Base-by-base conservation (phyloP, 2,329 filamentous ascomycete species). In the Stromatinia cepivora region DNA sequence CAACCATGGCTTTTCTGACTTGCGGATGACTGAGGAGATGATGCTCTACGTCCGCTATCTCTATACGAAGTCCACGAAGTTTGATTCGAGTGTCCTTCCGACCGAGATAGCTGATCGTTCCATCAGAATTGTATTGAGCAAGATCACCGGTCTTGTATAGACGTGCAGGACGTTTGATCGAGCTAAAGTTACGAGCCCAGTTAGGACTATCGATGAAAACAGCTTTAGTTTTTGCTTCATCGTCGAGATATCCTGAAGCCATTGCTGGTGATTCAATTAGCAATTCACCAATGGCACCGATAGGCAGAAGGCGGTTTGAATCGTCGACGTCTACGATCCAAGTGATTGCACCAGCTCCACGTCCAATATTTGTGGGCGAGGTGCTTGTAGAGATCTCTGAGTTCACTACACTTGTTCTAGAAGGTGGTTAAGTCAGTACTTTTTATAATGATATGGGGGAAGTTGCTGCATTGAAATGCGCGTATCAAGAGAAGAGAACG, bases 101-200 rank as follows among this genome's bases (percentile, higher is more conserved):
- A 20, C 52, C 61, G 4, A 64, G 52, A 8, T 57, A 66, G 7
- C 36, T 52, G n/a, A 69, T 66, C 22, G 42, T 69, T n/a, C 67
- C 61, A 36, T 69, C 67, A 8, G 53, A 28, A 34, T 57, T 66
- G 17, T 69, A 85, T 48, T 87, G 72, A 8, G 77, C 77, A 31
- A 79, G 70, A 53, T 79, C 79, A 9, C 79, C 79, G 0, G 78
- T 79, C 17, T 92, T 87, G 76, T 97, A 97, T 5, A 68, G 45
- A 36, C 56, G 58, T 5, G 25, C 4, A 31, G 50, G 58, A 25
- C 65, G 65, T 36, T 28, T 36, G 13, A 22, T 31, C 20, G 66
- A 64, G 36, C 11, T 20, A 8, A 36, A 20, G 4, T 36, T 64
- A 11, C 39, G 57, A 64, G 53, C 67, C 61, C 67, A 69, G n/a